phyloP scores from a whole-genome alignment of 2,329 filamentous ascomycete genomes.

The Colletotrichum navitas region DNA sequence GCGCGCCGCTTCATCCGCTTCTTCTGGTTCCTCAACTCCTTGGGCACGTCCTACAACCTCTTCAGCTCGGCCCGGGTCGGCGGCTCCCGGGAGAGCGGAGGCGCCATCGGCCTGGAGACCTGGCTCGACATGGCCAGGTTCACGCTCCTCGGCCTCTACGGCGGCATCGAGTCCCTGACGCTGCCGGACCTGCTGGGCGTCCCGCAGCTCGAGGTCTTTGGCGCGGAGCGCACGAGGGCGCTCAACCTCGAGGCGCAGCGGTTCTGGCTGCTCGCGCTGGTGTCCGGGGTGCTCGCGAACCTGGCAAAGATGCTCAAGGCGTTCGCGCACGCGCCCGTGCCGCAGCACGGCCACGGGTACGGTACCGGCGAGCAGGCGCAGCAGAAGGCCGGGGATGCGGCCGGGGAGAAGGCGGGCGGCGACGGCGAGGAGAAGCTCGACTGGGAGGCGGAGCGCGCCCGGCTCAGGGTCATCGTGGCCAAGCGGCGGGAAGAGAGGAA shows the following conservation, averaged over 20 bases:
- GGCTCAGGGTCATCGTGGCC: conserved; percentile 51
- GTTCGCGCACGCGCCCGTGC: conserved; percentile 52
- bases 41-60: conserved; percentile 62
- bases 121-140: conserved; percentile 69
- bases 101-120: conserved; percentile 47
- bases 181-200: conserved; percentile 67
- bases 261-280: conserved; percentile 77
- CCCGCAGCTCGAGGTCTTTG: conserved; percentile 64
- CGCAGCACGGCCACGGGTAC: conserved; percentile 49
- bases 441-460: conserved; percentile 51
- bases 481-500: conserved; percentile 51
- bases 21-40: conserved; percentile 75
- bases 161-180: conserved; percentile 74
- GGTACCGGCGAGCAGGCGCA: conserved; percentile 42
- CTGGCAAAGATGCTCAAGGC: conserved; percentile 57
- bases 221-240: conserved; percentile 57
- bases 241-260: conserved; percentile 73
- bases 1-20: conserved; percentile 74
- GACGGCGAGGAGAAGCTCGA: conserved; percentile 37
- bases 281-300: conserved; percentile 61
- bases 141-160: conserved; percentile 74
- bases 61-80: conserved; percentile 48
- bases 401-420: conserved; percentile 13
- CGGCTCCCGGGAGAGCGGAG: not conserved
- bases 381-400: conserved; percentile 28